Evolutionary conservation across 2,329 filamentous ascomycete genomes (phyloP).

Genomic region (Diaporthe capsici): DNA sequence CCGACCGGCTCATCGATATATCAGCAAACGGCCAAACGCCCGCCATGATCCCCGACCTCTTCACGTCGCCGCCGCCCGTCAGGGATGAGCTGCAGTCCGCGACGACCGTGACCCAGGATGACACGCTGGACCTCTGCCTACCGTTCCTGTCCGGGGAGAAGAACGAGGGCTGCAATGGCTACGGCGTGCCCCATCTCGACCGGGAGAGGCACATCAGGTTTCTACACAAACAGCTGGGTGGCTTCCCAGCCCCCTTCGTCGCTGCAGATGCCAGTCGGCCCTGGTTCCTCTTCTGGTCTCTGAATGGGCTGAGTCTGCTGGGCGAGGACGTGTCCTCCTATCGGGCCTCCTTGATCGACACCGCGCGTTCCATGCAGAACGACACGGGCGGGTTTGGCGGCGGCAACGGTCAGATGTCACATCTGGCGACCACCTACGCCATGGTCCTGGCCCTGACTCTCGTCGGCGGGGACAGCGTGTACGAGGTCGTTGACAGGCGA

Average conservation of each 20-base stretch:
- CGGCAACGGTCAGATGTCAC: slow-evolving; percentile 90
- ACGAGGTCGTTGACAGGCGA: slow-evolving; percentile 83
- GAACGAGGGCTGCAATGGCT: slow-evolving; percentile 71
- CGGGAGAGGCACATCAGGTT: slow-evolving; percentile 74
- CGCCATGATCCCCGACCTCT: slow-evolving; percentile 67
- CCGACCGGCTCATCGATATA: slow-evolving; percentile 45
- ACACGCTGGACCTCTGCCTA: slow-evolving; percentile 77
- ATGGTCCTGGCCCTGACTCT: slow-evolving; percentile 83
- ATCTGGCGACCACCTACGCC: slow-evolving; percentile 92
- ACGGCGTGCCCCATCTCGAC: slow-evolving; percentile 82
- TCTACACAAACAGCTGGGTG: slow-evolving; percentile 69
- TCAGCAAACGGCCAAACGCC: slow-evolving; percentile 13
- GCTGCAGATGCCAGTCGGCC: slow-evolving; percentile 88
- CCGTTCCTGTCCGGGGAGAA: slow-evolving; percentile 74
- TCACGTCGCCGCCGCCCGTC: slow-evolving; percentile 72
- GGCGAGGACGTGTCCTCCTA: slow-evolving; percentile 81
- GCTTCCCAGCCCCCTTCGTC: slow-evolving; percentile 79
- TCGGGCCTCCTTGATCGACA: slow-evolving; percentile 78
- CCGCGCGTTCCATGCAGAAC: slow-evolving; percentile 87
- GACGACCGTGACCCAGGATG: slow-evolving; percentile 77
- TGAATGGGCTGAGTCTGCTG: slow-evolving; percentile 81
- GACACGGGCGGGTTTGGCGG: slow-evolving; percentile 88
- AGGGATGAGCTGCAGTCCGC: slow-evolving; percentile 76
- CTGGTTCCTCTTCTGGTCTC: slow-evolving; percentile 95
- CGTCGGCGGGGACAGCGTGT: slow-evolving; percentile 81